Evolutionary conservation across 495 filamentous ascomycete genomes (phyloP).

Genomic region (Lasiosphaeria hispida): DNA sequence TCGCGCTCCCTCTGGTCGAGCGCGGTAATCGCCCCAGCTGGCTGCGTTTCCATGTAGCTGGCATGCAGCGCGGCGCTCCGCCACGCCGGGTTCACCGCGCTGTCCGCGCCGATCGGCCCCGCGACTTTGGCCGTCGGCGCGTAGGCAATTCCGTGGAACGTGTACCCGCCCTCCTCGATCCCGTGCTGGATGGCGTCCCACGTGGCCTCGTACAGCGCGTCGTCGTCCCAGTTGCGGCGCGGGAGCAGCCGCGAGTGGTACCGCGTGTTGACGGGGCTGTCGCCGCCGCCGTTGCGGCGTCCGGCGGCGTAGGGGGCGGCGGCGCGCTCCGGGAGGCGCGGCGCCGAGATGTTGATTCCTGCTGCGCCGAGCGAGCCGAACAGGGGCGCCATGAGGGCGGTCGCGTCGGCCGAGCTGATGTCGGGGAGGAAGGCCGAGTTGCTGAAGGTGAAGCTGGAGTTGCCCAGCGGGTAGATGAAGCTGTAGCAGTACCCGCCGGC

Average conservation of each 20-base stretch:
- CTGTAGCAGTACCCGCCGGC: constrained; percentile 46
- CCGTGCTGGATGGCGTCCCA: constrained; percentile 47
- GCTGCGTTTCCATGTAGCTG: constrained; percentile 39
- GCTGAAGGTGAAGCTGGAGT: constrained; percentile 36
- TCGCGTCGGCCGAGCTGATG: constrained; percentile 27
- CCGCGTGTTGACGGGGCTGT: constrained; percentile 31
- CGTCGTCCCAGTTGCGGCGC: constrained; percentile 42
- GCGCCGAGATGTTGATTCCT: constrained; percentile 32
- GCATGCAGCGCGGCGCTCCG: constrained; percentile 53
- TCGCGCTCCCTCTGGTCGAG: constrained; percentile 25
- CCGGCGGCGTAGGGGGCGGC: constrained; percentile 26
- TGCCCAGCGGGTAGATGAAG: constrained; percentile 36
- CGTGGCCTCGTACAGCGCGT: constrained; percentile 43
- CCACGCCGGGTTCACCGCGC: constrained; percentile 56
- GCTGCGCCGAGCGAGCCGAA: constrained; percentile 36
- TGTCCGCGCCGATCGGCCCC: constrained; percentile 40
- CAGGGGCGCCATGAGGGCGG: constrained; percentile 45
- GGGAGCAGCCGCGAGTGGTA: constrained; percentile 55
- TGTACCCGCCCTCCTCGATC: constrained; percentile 43
- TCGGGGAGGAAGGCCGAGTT: constrained; percentile 34
- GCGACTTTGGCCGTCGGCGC: constrained; percentile 29
- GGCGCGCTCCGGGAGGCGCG: constrained; percentile 10
- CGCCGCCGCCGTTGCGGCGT: constrained; percentile 13
- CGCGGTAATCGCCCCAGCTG: constrained; percentile 25
- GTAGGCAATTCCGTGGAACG: constrained; percentile 46